phyloP scores from a whole-genome alignment of 257 asterid genomes.

The Nyctanthes arbortristis region DNA sequence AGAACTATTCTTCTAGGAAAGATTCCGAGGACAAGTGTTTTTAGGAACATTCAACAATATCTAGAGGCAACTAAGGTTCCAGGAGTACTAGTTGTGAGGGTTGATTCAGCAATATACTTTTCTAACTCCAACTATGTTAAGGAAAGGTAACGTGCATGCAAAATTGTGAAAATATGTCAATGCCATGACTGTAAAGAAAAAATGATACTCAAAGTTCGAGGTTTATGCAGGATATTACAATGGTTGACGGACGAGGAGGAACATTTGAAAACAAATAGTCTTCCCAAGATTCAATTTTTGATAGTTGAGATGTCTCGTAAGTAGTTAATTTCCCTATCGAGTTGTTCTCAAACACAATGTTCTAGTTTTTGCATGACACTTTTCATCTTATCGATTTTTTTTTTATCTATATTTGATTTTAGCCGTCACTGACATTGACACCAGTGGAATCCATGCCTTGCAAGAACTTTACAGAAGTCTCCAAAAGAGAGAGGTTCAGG shows the following conservation, averaged over 20 bases:
- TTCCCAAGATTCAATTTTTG: constrained; percentile 46
- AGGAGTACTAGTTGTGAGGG: constrained; percentile 76
- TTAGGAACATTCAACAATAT: constrained; percentile 77
- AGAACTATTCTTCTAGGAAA: constrained; percentile 80
- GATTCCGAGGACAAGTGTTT: constrained; percentile 77
- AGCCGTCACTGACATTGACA: constrained; percentile 93
- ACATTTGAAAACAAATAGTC: constrained; percentile 38
- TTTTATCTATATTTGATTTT: too few relatives aligned
- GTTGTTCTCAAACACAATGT: background rate
- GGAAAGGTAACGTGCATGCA: too few relatives aligned
- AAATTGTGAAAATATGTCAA: too few relatives aligned
- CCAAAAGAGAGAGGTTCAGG: constrained; percentile 75
- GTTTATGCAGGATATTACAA: constrained; percentile 56
- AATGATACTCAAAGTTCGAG: too few relatives aligned
- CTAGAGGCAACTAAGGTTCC: constrained; percentile 79
- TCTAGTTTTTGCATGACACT: too few relatives aligned
- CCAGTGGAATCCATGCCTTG: constrained; percentile 89
- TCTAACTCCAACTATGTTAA: constrained; percentile 80
- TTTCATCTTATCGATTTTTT: too few relatives aligned
- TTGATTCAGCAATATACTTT: constrained; percentile 93
- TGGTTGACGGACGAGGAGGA: constrained; percentile 81
- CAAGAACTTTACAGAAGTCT: constrained; percentile 73
- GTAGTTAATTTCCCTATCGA: constrained; percentile 9
- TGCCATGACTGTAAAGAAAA: too few relatives aligned
- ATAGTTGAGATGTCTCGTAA: constrained; percentile 64